These are phyloP conservation scores for Penicillium janthinellum DNA, from an alignment of 2,329 filamentous ascomycete species.

Conservation along the genomic window DNA sequence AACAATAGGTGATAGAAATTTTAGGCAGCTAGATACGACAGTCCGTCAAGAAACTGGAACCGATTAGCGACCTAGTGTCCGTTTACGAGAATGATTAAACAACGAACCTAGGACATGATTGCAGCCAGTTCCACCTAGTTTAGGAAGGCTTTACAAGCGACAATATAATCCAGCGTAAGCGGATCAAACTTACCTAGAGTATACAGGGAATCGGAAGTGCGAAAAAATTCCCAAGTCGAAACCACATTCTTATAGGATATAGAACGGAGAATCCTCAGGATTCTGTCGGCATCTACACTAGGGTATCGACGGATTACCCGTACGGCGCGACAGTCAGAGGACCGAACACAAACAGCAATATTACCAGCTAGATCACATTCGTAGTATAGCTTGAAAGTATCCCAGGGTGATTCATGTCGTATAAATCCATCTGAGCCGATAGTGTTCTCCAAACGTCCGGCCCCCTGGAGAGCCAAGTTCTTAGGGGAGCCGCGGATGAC, in stretches of 20 bases:
- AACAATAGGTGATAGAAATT: conserved; percentile 22
- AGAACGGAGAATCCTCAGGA: neutral
- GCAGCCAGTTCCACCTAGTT: neutral
- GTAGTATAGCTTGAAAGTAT: conserved; percentile 26
- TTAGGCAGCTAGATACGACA: neutral
- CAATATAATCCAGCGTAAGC: neutral
- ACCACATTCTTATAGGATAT: neutral
- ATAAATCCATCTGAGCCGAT: conserved; percentile 8
- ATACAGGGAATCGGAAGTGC: neutral
- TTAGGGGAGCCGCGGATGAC: neutral
- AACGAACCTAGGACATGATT: neutral
- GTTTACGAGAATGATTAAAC: neutral
- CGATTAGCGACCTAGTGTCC: neutral
- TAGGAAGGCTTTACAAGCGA: neutral
- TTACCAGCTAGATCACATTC: conserved; percentile 22
- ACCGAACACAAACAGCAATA: conserved; percentile 15
- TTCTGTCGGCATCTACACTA: neutral
- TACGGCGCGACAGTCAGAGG: conserved; percentile 5
- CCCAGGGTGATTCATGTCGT: conserved; percentile 24
- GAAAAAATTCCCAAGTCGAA: neutral
- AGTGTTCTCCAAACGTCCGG: neutral
- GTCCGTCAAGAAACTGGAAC: neutral
- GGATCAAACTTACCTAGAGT: neutral
- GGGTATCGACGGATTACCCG: neutral
- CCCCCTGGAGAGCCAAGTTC: neutral